These are phyloP conservation scores for Fusarium sp. DNA, from an alignment of 2,329 filamentous ascomycete genomes.

Conservation along the genomic window DNA sequence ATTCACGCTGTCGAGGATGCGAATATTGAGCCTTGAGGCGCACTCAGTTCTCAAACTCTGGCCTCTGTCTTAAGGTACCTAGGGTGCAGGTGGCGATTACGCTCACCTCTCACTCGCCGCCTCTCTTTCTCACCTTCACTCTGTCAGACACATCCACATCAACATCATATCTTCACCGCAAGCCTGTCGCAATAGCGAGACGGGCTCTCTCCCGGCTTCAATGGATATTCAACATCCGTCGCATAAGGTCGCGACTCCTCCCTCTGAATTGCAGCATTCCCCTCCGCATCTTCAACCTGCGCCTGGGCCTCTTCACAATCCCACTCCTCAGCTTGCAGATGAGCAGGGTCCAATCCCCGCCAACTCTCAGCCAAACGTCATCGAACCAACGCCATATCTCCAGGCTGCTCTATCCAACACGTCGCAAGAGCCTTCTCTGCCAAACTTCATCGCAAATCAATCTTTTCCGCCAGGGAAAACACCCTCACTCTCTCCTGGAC, in stretches of 20 bases:
- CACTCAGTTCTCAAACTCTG: slow-evolving; percentile 26
- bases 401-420: slow-evolving; percentile 19
- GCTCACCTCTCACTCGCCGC: slow-evolving; percentile 34
- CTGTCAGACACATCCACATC: slow-evolving; percentile 25
- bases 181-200: slow-evolving; percentile 39
- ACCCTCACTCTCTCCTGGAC: slow-evolving; percentile 9
- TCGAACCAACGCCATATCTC: slow-evolving; percentile 31
- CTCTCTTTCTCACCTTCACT: slow-evolving; percentile 8
- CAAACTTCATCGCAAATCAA: slow-evolving; percentile 6
- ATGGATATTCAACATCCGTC: slow-evolving; percentile 44
- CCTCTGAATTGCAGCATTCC: slow-evolving; percentile 28
- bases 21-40: slow-evolving; percentile 17
- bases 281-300: slow-evolving; percentile 19
- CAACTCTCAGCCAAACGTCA: slow-evolving; percentile 37
- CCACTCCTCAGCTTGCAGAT: slow-evolving; percentile 19
- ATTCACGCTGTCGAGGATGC: slow-evolving; percentile 21
- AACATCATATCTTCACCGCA: slow-evolving; percentile 17
- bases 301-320: slow-evolving; percentile 18
- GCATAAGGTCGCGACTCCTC: slow-evolving; percentile 24
- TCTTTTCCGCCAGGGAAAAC: slow-evolving; percentile 13
- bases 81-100: slow-evolving; percentile 34
- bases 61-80: slow-evolving; percentile 30
- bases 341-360: slow-evolving; percentile 41
- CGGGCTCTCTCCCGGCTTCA: slow-evolving; percentile 33
- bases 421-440: slow-evolving; percentile 8